A percentile compares a stretch with the other conserved stretches of the same genome.
These are phyloP conservation scores for Cladosporium halotolerans DNA, from an alignment of 2,329 filamentous ascomycete genomes.

Conservation along the genomic window DNA sequence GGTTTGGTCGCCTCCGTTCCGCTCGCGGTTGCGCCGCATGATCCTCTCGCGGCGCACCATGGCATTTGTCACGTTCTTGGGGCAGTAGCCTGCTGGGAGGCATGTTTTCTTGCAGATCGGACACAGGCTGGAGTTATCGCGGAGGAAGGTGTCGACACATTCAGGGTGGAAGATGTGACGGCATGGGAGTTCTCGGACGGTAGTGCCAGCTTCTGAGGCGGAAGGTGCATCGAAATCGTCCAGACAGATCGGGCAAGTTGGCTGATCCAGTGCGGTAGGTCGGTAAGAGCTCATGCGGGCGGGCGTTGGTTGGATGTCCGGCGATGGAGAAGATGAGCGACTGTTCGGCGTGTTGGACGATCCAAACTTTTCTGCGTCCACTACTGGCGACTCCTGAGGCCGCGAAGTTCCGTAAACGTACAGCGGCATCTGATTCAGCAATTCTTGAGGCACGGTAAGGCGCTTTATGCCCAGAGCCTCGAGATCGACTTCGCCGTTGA, in stretches of 20 bases:
- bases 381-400: not conserved
- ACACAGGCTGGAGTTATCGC: conserved; percentile 74
- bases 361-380: conserved; percentile 9
- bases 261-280: conserved; percentile 54
- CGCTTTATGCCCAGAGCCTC: conserved; percentile 81
- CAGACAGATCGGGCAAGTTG: conserved; percentile 83
- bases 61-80: conserved; percentile 64
- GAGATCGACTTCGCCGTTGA: conserved; percentile 73
- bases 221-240: conserved; percentile 58
- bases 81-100: conserved; percentile 58
- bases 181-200: conserved; percentile 80
- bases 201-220: conserved; percentile 34
- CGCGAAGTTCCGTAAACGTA: conserved; percentile 57
- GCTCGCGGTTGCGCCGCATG: conserved; percentile 54
- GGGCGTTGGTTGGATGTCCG: conserved; percentile 12
- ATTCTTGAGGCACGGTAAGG: conserved; percentile 64
- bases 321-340: conserved; percentile 13
- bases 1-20: conserved; percentile 18
- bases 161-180: conserved; percentile 89
- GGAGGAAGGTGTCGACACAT: conserved; percentile 82
- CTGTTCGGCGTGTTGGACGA: conserved; percentile 9
- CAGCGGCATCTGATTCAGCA: conserved; percentile 68
- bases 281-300: conserved; percentile 17
- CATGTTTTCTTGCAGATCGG: conserved; percentile 84
- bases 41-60: conserved; percentile 80